These are phyloP conservation scores for Cymbopogon citratus DNA, from an alignment of 176 grass and related monocot genomes.

Conservation along the genomic window DNA sequence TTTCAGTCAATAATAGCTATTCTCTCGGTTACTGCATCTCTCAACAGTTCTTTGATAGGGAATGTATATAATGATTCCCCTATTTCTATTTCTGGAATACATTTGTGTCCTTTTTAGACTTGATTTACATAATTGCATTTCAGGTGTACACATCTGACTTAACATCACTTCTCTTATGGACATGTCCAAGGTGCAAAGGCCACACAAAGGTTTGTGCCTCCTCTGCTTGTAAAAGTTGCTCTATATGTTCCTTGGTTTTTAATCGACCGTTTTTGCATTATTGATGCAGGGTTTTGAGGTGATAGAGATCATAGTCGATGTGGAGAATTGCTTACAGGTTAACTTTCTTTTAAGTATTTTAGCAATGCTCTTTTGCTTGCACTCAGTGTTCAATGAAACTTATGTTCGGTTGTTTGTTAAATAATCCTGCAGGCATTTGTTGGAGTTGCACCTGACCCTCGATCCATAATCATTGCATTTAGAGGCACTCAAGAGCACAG, in stretches of 20 bases:
- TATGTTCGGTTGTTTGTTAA: not conserved
- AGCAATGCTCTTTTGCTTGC: not conserved
- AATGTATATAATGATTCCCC: not conserved
- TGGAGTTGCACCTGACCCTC: slow-evolving; percentile 68
- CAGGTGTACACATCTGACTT: slow-evolving; percentile 90
- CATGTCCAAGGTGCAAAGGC: slow-evolving; percentile 63
- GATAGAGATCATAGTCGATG: slow-evolving; percentile 87
- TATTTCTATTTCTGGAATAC: not conserved
- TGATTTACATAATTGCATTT: slow-evolving; percentile 24
- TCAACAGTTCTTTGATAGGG: not conserved
- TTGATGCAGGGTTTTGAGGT: slow-evolving; percentile 70
- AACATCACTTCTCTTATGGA: slow-evolving; percentile 74
- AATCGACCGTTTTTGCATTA: not conserved
- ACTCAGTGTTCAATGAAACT: slow-evolving; percentile 15
- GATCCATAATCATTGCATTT: slow-evolving; percentile 75
- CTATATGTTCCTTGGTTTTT: not conserved
- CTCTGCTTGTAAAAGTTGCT: not conserved
- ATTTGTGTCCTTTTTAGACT: not conserved
- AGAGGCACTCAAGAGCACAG: slow-evolving; percentile 90
- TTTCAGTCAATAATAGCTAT: not conserved
- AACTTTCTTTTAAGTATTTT: not conserved
- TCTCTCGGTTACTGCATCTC: not conserved
- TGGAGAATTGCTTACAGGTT: slow-evolving; percentile 90
- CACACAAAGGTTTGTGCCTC: slow-evolving; percentile 46
- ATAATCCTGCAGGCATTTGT: slow-evolving; percentile 63